These are phyloP conservation scores for Macrotyloma uniflorum DNA, from an alignment of 306 rosid species.

Conservation along the genomic window DNA sequence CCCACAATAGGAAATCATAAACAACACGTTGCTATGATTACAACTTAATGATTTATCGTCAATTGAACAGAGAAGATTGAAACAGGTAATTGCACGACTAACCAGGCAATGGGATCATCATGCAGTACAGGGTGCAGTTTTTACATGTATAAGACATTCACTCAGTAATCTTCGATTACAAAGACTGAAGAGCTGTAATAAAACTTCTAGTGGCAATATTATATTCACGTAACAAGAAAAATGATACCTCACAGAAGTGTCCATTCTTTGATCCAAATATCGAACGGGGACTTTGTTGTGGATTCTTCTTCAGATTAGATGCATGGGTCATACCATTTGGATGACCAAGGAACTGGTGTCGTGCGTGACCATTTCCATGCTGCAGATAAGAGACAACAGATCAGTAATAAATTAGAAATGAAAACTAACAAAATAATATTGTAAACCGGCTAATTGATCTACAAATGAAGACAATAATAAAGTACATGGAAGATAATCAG, in stretches of 20 bases:
- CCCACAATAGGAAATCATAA: constrained; percentile 1
- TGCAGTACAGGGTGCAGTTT: not conserved
- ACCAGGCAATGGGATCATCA: constrained; percentile 9
- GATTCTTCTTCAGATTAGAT: constrained; percentile 60
- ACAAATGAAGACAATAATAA: constrained; percentile 13
- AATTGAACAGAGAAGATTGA: no score
- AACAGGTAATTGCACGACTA: no score
- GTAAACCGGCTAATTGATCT: not conserved
- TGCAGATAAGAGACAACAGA: constrained; percentile 41
- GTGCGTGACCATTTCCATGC: constrained; percentile 63
- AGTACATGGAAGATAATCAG: not conserved
- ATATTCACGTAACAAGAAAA: constrained; percentile 20
- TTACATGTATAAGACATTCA: constrained; percentile 8
- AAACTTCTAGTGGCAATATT: constrained; percentile 24
- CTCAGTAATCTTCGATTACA: constrained; percentile 17
- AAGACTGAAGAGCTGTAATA: not conserved
- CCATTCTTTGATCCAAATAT: constrained; percentile 57
- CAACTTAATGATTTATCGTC: not conserved
- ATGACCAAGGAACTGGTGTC: constrained; percentile 50
- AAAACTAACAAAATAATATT: constrained; percentile 2
- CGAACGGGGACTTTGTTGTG: constrained; percentile 62
- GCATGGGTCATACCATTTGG: constrained; percentile 48
- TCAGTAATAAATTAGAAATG: constrained; percentile 21
- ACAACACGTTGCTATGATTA: not conserved
- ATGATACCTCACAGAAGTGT: constrained; percentile 70